These are phyloP conservation scores for Zoysia matrella DNA, from an alignment of 202 grass and related monocot genomes.

Conservation along the genomic window DNA sequence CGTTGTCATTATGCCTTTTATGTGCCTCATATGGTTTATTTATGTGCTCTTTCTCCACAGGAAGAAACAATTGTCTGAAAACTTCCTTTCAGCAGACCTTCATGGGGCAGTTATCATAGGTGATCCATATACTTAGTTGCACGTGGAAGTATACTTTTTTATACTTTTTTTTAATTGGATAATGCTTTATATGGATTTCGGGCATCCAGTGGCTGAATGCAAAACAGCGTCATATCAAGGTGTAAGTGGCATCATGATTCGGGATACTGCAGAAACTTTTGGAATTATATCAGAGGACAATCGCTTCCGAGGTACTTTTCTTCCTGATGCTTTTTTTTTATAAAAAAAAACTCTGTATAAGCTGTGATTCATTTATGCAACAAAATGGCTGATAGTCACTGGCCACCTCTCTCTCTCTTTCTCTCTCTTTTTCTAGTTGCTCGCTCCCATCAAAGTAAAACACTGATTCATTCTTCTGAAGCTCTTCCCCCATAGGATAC, in stretches of 20 bases:
- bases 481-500: slow-evolving; percentile 26
- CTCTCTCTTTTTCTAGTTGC: slow-evolving; percentile 14
- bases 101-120: slow-evolving; percentile 76
- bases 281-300: slow-evolving; percentile 79
- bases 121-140: slow-evolving; percentile 39
- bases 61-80: slow-evolving; percentile 70
- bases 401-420: too few species aligned
- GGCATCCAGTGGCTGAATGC: slow-evolving; percentile 70
- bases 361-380: slow-evolving; percentile 18
- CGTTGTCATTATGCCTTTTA: slow-evolving; percentile 24
- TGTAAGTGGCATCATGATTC: slow-evolving; percentile 76
- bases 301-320: slow-evolving; percentile 54
- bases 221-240: slow-evolving; percentile 66
- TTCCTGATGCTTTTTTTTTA: slow-evolving; percentile 28
- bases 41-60: slow-evolving; percentile 48
- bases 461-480: background rate
- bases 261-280: slow-evolving; percentile 86
- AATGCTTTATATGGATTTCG: slow-evolving; percentile 28
- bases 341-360: background rate
- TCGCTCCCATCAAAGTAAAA: background rate
- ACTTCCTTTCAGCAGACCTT: slow-evolving; percentile 77
- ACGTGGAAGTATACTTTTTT: background rate
- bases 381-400: background rate
- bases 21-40: slow-evolving; percentile 26
- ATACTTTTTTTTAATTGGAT: slow-evolving; percentile 23